Conservation (phyloP, 2,329 filamentous ascomycete species). For the Aspergillus neoniger region DNA sequence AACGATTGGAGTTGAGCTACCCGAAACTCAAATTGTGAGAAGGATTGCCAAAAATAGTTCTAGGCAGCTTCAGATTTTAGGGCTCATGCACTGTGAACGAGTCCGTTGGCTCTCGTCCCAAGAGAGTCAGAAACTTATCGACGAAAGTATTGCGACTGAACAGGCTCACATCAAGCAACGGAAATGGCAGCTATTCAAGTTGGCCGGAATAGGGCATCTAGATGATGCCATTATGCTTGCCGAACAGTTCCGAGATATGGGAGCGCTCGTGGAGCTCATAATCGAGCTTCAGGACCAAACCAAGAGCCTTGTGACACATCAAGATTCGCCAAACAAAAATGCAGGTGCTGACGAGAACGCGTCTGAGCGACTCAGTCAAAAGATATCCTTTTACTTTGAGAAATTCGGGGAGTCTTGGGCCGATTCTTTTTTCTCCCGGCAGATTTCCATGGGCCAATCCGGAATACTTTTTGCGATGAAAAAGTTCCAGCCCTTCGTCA, state of each 20-base stretch:
- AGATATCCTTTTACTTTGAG: conserved; percentile 51
- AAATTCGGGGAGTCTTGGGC: conserved; percentile 56
- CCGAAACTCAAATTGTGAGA: conserved; percentile 39
- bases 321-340: conserved; percentile 17
- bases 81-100: conserved; percentile 61
- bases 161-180: conserved; percentile 45
- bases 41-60: conserved; percentile 56
- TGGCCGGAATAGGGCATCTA: conserved; percentile 56
- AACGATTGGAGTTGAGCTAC: conserved; percentile 30
- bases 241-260: conserved; percentile 64
- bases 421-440: conserved; percentile 74
- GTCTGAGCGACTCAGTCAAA: conserved; percentile 37
- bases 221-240: conserved; percentile 62
- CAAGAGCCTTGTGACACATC: conserved; percentile 25
- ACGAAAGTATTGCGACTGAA: conserved; percentile 53
- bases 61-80: conserved; percentile 59
- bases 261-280: conserved; percentile 58
- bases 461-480: conserved; percentile 68
- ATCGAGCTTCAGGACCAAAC: conserved; percentile 45
- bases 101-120: conserved; percentile 60
- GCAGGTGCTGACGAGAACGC: conserved; percentile 27
- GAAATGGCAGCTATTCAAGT: conserved; percentile 49
- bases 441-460: conserved; percentile 68
- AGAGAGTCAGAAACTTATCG: conserved; percentile 49
- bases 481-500: conserved; percentile 72